Evolutionary conservation across 2,329 filamentous ascomycete species (phyloP).

Genomic region (Akanthomyces lecanii): DNA sequence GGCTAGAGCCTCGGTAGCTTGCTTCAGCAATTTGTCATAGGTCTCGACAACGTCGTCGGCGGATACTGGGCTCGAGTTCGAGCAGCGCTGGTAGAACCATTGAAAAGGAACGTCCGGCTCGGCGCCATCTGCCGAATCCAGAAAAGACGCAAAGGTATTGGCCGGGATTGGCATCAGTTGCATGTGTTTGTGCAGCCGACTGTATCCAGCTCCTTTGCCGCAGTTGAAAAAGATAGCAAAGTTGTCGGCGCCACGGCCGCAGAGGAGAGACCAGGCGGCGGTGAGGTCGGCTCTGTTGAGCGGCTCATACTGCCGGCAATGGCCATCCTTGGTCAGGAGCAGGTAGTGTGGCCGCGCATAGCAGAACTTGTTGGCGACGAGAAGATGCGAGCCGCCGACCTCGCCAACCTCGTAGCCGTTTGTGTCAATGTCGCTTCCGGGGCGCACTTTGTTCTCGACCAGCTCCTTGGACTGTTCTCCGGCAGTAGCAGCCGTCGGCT

Average conservation of each 20-base stretch:
- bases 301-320: conserved; percentile 41
- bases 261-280: conserved; percentile 33
- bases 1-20: background rate
- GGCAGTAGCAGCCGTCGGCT: conserved; percentile 11
- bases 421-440: conserved; percentile 40
- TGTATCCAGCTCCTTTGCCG: conserved; percentile 40
- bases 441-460: conserved; percentile 15
- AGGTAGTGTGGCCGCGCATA: conserved; percentile 45
- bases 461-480: background rate
- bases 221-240: conserved; percentile 46
- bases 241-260: conserved; percentile 23
- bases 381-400: conserved; percentile 39
- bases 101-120: conserved; percentile 31
- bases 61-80: background rate
- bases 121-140: conserved; percentile 17
- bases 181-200: conserved; percentile 46
- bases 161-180: conserved; percentile 36
- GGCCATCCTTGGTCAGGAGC: conserved; percentile 43
- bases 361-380: conserved; percentile 46
- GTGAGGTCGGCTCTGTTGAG: conserved; percentile 37
- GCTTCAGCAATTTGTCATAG: conserved; percentile 27
- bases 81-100: conserved; percentile 28
- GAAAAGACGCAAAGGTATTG: conserved; percentile 27
- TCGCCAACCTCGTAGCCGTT: conserved; percentile 37
- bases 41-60: conserved; percentile 19